Percentiles rank a stretch among this genome's conserved stretches.
These are phyloP conservation scores for Neltuma alba DNA, from an alignment of 306 rosid species.

Conservation along the genomic window DNA sequence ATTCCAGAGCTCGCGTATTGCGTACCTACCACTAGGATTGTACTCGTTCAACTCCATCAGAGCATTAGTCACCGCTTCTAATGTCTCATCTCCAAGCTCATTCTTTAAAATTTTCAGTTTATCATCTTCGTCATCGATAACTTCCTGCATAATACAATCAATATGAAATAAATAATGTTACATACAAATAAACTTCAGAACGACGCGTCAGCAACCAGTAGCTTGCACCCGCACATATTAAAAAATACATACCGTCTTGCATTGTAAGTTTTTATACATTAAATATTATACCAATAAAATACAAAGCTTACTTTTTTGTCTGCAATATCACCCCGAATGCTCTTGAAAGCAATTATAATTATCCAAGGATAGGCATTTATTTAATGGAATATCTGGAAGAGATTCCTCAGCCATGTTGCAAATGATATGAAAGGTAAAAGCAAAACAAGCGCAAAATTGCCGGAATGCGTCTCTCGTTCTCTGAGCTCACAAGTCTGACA, in stretches of 20 bases:
- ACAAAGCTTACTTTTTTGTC: background rate
- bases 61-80: slow-evolving; percentile 56
- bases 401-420: background rate
- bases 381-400: background rate
- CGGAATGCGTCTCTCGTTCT: background rate
- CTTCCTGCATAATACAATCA: slow-evolving; percentile 52
- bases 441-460: background rate
- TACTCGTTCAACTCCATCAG: slow-evolving; percentile 68
- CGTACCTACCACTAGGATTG: slow-evolving; percentile 86
- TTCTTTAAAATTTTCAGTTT: slow-evolving; percentile 57
- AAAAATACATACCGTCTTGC: background rate
- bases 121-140: slow-evolving; percentile 64
- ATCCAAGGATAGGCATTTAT: background rate
- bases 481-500: background rate
- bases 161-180: background rate
- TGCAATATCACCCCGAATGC: background rate
- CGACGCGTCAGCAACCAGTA: background rate
- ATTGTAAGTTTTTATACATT: background rate
- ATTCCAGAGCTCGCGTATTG: slow-evolving; percentile 68
- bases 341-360: background rate
- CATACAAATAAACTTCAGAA: background rate
- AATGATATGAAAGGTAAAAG: background rate
- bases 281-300: background rate
- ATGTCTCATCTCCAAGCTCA: slow-evolving; percentile 61
- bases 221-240: background rate